Percentiles rank a stretch among this genome's conserved stretches.
Conservation (phyloP, 2,329 filamentous ascomycete genomes). For the Pyrenophora tritici-repentis region DNA sequence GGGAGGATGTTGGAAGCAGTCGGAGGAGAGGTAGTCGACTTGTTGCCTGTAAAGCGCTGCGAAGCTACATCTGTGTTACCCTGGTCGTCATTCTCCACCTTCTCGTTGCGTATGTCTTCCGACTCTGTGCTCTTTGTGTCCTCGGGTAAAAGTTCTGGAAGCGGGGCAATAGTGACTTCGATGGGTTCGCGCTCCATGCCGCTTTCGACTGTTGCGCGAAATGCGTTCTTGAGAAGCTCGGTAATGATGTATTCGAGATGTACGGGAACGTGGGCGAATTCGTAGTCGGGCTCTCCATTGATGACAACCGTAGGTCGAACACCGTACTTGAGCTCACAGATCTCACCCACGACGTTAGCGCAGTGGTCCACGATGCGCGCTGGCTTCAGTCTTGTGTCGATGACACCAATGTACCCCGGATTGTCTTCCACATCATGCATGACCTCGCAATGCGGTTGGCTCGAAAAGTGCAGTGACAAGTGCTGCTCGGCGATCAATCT, state of each 20-base stretch:
- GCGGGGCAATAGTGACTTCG: slow-evolving; percentile 86
- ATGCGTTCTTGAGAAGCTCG: slow-evolving; percentile 94
- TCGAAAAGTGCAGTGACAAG: slow-evolving; percentile 81
- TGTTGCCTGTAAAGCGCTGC: slow-evolving; percentile 34
- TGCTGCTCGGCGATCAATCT: slow-evolving; percentile 95
- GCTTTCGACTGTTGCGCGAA: slow-evolving; percentile 87
- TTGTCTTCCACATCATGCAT: slow-evolving; percentile 50
- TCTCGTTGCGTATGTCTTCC: slow-evolving; percentile 14
- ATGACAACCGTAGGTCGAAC: slow-evolving; percentile 80
- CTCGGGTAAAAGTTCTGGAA: slow-evolving; percentile 55
- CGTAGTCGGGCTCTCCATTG: slow-evolving; percentile 83
- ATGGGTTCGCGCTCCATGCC: slow-evolving; percentile 80
- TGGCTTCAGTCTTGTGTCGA: slow-evolving; percentile 86
- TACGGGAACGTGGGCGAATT: slow-evolving; percentile 91
- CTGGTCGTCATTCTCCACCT: slow-evolving; percentile 37
- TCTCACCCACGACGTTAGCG: slow-evolving; percentile 89
- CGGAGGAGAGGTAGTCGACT: slow-evolving; percentile 20
- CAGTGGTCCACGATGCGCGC: slow-evolving; percentile 81
- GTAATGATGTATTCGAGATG: slow-evolving; percentile 98
- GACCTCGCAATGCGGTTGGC: slow-evolving; percentile 70
- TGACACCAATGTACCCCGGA: slow-evolving; percentile 84
- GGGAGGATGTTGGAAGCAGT: slow-evolving; percentile 50
- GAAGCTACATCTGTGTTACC: slow-evolving; percentile 42
- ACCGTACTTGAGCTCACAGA: slow-evolving; percentile 95
- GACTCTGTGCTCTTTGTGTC: slow-evolving; percentile 15